Base-by-base conservation (phyloP, 1,139 yeast species). In the Blastobotrys elegans region DNA sequence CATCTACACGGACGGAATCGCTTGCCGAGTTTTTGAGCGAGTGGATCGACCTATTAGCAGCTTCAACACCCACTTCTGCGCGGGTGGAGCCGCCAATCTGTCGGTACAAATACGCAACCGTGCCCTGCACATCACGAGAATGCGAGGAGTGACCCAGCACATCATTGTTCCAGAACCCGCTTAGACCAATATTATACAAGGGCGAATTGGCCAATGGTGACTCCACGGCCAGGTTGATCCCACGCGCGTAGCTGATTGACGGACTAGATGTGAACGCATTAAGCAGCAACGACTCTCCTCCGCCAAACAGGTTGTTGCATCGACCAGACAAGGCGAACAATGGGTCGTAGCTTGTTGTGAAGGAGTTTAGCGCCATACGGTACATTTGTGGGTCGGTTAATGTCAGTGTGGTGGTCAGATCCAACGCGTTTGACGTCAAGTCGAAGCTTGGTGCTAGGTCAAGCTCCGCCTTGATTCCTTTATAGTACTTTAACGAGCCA, bases 101-200 rank as follows among this genome's bases (percentile, higher is more conserved):
- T 49, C n/a, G 53, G 55, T 33, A 5, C 58, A 51, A 14, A 64
- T 57, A 37, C 39, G 70, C 71, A 37, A 86, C 69, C 4, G 36
- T 33, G 24, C 39, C 30, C 13, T 24, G 37, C 8, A 41, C 16
- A 24, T 37, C 43, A 29, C 41, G 36, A 29, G 48, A 47, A 29
- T 47, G 50, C 17, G 50, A 49, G 2, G 77, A 73, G 82, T 84
- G 83, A 46, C 88, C 95, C 40, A 82, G 71, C 41, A 73, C 72
- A 53, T 87, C 69, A 11, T 83, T 74, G 45, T 86, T 82, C 89
- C 55, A 75, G 68, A 45, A 73, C 71, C 73, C 80, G 75, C 49
- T 70, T 63, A 6, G 81, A 68, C 45, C 73, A 69, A 58, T 77
- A 17, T 22, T 43, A 29, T 16, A 47, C 26, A 22, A 75, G 43